phyloP scores from a whole-genome alignment of 495 filamentous ascomycete species.

The Penicillium crystallinum region DNA sequence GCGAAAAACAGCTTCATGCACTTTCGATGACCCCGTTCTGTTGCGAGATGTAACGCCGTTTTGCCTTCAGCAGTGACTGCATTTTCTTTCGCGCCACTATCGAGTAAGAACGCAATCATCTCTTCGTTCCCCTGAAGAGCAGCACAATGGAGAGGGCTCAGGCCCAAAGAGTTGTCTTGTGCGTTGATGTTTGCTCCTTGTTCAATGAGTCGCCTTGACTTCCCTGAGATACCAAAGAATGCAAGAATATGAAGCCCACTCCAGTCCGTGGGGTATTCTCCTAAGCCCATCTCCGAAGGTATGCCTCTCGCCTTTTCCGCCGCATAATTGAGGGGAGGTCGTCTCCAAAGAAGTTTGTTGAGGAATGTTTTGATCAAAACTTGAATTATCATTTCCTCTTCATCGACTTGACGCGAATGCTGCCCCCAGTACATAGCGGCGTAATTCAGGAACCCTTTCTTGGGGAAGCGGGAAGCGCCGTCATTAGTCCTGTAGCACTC shows the following conservation, averaged over 20 bases:
- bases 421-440: conserved; percentile 30
- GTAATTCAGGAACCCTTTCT: conserved; percentile 19
- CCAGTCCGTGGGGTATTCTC: conserved; percentile 28
- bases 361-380: conserved; percentile 30
- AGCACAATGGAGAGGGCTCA: conserved; percentile 35
- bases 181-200: conserved; percentile 26
- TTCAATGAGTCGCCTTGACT: conserved; percentile 23
- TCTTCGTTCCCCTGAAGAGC: conserved; percentile 31
- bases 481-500: conserved; percentile 26
- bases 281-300: conserved; percentile 25
- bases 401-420: conserved; percentile 23
- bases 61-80: conserved; percentile 15
- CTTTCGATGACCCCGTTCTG: conserved; percentile 24
- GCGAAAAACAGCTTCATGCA: conserved; percentile 23
- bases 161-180: conserved; percentile 17
- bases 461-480: conserved; percentile 5
- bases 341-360: conserved; percentile 34
- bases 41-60: conserved; percentile 29
- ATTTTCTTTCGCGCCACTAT: conserved; percentile 23
- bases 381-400: conserved; percentile 30
- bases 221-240: conserved; percentile 24
- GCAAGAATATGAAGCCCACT: conserved; percentile 26
- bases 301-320: too few species aligned
- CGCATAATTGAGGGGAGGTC: too few species aligned
- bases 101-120: conserved; percentile 36